Evolutionary conservation across 495 filamentous ascomycete species (phyloP).

Genomic region (Corynascus novoguineensis): DNA sequence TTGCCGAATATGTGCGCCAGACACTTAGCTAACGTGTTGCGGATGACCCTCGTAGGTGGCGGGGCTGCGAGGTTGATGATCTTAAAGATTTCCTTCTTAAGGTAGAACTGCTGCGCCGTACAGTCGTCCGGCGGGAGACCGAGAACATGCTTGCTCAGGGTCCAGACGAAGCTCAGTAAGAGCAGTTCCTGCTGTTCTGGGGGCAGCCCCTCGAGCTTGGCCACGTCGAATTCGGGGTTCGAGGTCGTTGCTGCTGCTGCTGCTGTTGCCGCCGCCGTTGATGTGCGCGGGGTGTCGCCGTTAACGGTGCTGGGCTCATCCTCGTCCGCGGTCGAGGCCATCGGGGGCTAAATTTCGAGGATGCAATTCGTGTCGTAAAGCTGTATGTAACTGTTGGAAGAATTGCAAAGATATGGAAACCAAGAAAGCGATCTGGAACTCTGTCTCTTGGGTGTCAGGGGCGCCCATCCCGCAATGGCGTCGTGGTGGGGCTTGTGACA

Average conservation of each 20-base stretch:
- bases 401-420: neutral
- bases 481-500: constrained; percentile 8
- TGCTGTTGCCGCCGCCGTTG: constrained; percentile 23
- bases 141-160: constrained; percentile 75
- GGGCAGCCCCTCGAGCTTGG: constrained; percentile 81
- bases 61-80: constrained; percentile 83
- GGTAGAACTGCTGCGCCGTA: constrained; percentile 76
- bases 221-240: constrained; percentile 70
- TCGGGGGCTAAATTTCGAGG: constrained; percentile 12
- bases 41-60: constrained; percentile 77
- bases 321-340: constrained; percentile 18
- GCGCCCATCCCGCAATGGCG: constrained; percentile 2
- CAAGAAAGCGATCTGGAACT: neutral
- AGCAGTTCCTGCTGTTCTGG: constrained; percentile 95
- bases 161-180: constrained; percentile 80
- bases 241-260: constrained; percentile 31
- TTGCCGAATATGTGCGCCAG: constrained; percentile 79
- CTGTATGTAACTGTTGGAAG: neutral
- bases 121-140: constrained; percentile 67
- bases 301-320: constrained; percentile 25
- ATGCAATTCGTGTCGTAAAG: neutral
- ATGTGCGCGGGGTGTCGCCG: constrained; percentile 21
- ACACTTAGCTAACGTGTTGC: constrained; percentile 79
- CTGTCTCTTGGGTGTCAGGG: constrained; percentile 11
- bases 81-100: constrained; percentile 87